Evolutionary conservation across 495 filamentous ascomycete genomes (phyloP).

Genomic region (Penicillium manginii): DNA sequence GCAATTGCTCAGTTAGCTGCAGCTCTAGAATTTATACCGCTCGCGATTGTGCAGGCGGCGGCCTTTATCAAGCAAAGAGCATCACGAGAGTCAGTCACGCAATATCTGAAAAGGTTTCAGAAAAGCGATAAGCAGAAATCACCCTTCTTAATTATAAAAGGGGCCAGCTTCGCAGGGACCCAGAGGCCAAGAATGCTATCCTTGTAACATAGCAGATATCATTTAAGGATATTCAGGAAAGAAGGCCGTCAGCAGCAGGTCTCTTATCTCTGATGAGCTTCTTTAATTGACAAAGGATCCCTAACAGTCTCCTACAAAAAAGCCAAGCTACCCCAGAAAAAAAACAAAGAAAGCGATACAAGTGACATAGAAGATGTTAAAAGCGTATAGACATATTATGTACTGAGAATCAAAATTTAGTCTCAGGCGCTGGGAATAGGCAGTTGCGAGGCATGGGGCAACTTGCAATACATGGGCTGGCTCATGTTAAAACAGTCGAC

Average conservation of each 20-base stretch:
- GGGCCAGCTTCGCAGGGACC: conserved; percentile 43
- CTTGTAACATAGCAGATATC: conserved; percentile 53
- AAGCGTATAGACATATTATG: no score
- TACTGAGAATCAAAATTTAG: no score
- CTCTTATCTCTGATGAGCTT: conserved; percentile 38
- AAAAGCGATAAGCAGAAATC: conserved; percentile 39
- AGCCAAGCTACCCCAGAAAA: neutral
- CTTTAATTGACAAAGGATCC: conserved; percentile 36
- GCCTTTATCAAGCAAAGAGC: conserved; percentile 41
- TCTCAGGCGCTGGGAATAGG: no score
- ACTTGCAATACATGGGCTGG: no score
- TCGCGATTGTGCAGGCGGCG: conserved; percentile 42
- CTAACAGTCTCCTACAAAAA: conserved; percentile 22
- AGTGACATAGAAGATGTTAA: conserved; percentile 67
- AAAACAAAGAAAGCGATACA: conserved; percentile 9
- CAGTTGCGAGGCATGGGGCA: no score
- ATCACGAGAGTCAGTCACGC: conserved; percentile 11
- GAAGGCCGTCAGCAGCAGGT: conserved; percentile 24
- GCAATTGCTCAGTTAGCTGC: conserved; percentile 27
- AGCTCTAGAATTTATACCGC: conserved; percentile 49
- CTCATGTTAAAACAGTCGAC: no score
- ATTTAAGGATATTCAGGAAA: conserved; percentile 45
- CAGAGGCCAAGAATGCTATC: conserved; percentile 45
- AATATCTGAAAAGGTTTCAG: conserved; percentile 41
- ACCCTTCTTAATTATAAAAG: conserved; percentile 41